Conservation (phyloP, 148 eudicot genomes). For the Polygonum aviculare region DNA sequence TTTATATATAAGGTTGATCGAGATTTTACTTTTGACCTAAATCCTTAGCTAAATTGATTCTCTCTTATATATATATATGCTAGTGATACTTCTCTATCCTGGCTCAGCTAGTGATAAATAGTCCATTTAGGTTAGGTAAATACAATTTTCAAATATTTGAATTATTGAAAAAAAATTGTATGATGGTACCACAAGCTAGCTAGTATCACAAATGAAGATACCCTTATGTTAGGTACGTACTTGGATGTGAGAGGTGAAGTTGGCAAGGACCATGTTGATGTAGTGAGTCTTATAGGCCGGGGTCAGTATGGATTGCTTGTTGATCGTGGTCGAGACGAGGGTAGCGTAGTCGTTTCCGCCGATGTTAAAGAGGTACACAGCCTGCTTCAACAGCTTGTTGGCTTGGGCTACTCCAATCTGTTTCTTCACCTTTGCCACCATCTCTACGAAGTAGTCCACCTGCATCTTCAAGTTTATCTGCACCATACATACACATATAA, state of each 20-base stretch:
- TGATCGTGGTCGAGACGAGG: conserved; percentile 12
- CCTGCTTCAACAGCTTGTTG: conserved; percentile 19
- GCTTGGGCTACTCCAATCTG: conserved; percentile 20
- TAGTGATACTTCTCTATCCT: too few species aligned
- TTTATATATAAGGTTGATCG: too few species aligned
- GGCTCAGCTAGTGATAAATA: too few species aligned
- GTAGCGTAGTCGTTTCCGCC: conserved; percentile 30
- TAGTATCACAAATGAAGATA: too few species aligned
- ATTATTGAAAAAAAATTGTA: too few species aligned
- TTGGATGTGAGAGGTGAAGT: conserved; percentile 23
- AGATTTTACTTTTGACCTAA: too few species aligned
- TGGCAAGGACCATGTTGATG: conserved; percentile 27
- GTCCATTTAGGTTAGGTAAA: too few species aligned
- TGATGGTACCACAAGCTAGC: too few species aligned
- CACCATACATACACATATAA: not conserved
- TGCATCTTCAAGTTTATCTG: conserved; percentile 26
- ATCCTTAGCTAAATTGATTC: too few species aligned
- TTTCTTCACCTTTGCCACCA: conserved; percentile 18
- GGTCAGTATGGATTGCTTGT: not conserved
- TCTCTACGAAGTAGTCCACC: conserved; percentile 20
- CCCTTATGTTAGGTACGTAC: conserved; percentile 18
- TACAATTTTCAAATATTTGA: too few species aligned
- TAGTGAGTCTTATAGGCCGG: conserved; percentile 12
- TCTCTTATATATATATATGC: too few species aligned
- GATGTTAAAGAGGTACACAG: conserved; percentile 26